Evolutionary conservation across 2,329 filamentous ascomycete genomes (phyloP), one percentile per base, ranked within the genome.

Genomic region (Phyllosticta citribraziliensis): DNA sequence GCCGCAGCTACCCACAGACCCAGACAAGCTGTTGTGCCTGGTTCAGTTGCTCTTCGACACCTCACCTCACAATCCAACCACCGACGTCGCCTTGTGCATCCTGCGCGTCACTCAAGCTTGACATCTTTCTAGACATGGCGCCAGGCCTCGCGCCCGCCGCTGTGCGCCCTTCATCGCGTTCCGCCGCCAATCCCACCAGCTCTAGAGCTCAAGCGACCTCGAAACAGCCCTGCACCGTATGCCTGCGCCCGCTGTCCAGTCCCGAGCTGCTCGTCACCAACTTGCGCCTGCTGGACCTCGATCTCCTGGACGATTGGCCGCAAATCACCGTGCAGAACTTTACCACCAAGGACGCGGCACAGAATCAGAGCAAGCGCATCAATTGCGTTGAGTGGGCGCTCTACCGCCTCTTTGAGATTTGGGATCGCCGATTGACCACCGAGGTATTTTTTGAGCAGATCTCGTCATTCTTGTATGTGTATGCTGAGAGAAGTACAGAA

Each of bases 371-470:
- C 75, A 88, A 87, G 73, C 84, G 93, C 58, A 86, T 96, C 47
- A 85, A 89, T 67, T 85, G 85, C 63, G 84, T 92, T 47, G 94
- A 99, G 77, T 97, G 93, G 91, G 85, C 88, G 0, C 78, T 97
- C n/a, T 96, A 88, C 73, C 87, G 89, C 57, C 81, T 99, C 14
- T 96, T 96, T 72, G 80, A 82, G 47, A 76, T 95, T 2, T 97
- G 91, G 88, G 89, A 97, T 70, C 82, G 84, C 0, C 83, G 87
- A 11, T 88, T 89, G 67, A 84, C 91, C 19, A 82, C 83, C 64
- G 87, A 87, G 76, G 89, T 91, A 79, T 22, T 51, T 77, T 58
- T 53, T 2, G 20, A 30, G 14, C 20, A 40, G 14, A 20, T 56
- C n/a, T n/a, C n/a, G 1, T 12, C 22, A 10, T 33, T 57, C 51